Evolutionary conservation across 108 stramenopile species (phyloP), one percentile per base, ranked within the genome.

Genomic region (Cyclotella cryptica): DNA sequence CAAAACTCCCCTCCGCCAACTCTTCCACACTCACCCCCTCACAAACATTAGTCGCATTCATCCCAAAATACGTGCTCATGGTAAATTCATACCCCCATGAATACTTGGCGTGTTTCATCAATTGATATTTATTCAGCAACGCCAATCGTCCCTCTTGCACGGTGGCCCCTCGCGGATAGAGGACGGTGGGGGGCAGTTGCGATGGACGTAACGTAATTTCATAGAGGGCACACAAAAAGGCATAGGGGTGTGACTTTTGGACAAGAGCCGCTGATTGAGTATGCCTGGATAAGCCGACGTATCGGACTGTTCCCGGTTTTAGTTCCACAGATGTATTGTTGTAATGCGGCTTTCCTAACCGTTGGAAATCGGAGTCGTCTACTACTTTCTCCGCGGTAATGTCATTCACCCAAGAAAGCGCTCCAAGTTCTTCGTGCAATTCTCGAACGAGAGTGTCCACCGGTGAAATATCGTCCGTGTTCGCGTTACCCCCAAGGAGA

Each of bases 51-150:
- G 53, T 18, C 22, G 55, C 51, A 39, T 68, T 63, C 14, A 44
- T 61, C 39, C 83, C 83, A 74, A 84, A 84, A 47, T 84, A 84
- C 52, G 1, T 21, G 21, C 66, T 68, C 67, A 84, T 70, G 1
- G 72, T 78, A 52, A 70, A 77, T 40, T 84, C 83, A 55, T 84
- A 84, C 24, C 83, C 83, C 83, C 83, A 84, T 2, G 77, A 61
- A 64, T 69, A 84, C 61, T 64, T 78, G 1, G 83, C 66, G 64
- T 84, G 83, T 11, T 49, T 42, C 15, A 84, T 28, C 72, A 84
- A 60, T 59, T 84, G 83, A 58, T 84, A 72, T 44, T 72, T 42
- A 21, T 67, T 58, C 52, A 84, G 39, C 68, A 84, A 64, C 24
- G 69, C 83, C 52, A 74, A 39, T n/a, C 76, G 42, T 27, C 83